Evolutionary conservation across 2,329 filamentous ascomycete species (phyloP).

Genomic region (Didymosphaeria variabile): DNA sequence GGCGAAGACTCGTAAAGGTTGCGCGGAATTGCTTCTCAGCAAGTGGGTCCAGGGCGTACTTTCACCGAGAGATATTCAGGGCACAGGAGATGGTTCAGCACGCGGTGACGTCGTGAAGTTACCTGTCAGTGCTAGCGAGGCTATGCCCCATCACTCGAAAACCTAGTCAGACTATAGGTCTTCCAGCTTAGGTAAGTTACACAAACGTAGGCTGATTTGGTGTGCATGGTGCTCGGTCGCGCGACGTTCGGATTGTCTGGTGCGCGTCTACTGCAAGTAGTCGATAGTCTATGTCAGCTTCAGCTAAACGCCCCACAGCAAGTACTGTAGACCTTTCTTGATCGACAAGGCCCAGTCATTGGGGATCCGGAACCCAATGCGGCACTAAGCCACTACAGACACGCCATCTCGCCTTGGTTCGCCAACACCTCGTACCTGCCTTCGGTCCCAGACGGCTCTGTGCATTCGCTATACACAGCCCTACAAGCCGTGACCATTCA

Average conservation of each 20-base stretch:
- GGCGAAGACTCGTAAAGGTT: not conserved
- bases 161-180: not conserved
- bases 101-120: not conserved
- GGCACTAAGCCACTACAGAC: not conserved
- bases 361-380: constrained; percentile 4
- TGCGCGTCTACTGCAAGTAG: constrained; percentile 5
- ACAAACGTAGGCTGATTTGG: not conserved
- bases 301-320: not conserved
- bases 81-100: not conserved
- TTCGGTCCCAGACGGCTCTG: not conserved
- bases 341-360: constrained; percentile 6
- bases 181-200: not conserved
- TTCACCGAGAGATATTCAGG: not conserved
- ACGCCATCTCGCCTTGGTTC: not conserved
- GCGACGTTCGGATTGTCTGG: not conserved
- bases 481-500: not conserved
- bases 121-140: not conserved
- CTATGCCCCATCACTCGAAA: not conserved
- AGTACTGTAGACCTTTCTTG: not conserved
- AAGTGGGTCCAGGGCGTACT: not conserved
- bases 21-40: not conserved
- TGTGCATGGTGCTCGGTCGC: not conserved
- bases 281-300: not conserved
- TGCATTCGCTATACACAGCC: constrained; percentile 1
- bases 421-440: constrained; percentile 2